Evolutionary conservation across 2,329 filamentous ascomycete genomes (phyloP).

Genomic region (Aspergillus proliferans): DNA sequence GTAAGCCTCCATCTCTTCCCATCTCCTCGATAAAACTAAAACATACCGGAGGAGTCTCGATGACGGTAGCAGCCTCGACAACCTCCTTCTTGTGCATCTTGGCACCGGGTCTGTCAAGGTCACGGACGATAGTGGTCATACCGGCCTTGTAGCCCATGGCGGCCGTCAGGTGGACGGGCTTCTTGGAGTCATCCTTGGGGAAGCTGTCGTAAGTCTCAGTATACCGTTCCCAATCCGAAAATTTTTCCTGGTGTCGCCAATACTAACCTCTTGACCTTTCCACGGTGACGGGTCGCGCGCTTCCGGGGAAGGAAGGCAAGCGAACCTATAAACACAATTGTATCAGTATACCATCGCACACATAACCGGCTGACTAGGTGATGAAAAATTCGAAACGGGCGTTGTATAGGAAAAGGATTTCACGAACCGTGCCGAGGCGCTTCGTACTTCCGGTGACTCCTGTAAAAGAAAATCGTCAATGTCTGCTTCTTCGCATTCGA

Average conservation of each 20-base stretch:
- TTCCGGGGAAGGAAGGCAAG: slow-evolving; percentile 83
- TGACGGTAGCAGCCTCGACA: slow-evolving; percentile 79
- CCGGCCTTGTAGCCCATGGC: slow-evolving; percentile 99
- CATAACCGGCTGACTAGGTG: slow-evolving; percentile 11
- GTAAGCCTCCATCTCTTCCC: neutral
- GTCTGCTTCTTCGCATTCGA: slow-evolving; percentile 22
- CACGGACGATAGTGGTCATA: slow-evolving; percentile 99
- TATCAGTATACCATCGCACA: slow-evolving; percentile 28
- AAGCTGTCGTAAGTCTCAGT: slow-evolving; percentile 57
- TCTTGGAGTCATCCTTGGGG: slow-evolving; percentile 99
- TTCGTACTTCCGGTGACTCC: slow-evolving; percentile 65
- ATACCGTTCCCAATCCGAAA: slow-evolving; percentile 14
- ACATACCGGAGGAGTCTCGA: slow-evolving; percentile 94
- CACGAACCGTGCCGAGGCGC: slow-evolving; percentile 93
- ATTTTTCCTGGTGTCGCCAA: slow-evolving; percentile 7
- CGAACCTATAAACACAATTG: slow-evolving; percentile 46
- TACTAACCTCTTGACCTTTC: slow-evolving; percentile 95
- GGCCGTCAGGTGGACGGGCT: slow-evolving; percentile 97
- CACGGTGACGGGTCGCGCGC: slow-evolving; percentile 87
- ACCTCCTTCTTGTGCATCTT: slow-evolving; percentile 99
- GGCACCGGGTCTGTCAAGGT: slow-evolving; percentile 96
- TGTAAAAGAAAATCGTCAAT: slow-evolving; percentile 17
- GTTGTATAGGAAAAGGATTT: slow-evolving; percentile 63
- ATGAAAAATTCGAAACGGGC: slow-evolving; percentile 23
- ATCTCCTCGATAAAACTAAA: slow-evolving; percentile 15